These are phyloP conservation scores for Hygrophorus russula DNA, from an alignment of 768 basidiomycete species.

Conservation along the genomic window DNA sequence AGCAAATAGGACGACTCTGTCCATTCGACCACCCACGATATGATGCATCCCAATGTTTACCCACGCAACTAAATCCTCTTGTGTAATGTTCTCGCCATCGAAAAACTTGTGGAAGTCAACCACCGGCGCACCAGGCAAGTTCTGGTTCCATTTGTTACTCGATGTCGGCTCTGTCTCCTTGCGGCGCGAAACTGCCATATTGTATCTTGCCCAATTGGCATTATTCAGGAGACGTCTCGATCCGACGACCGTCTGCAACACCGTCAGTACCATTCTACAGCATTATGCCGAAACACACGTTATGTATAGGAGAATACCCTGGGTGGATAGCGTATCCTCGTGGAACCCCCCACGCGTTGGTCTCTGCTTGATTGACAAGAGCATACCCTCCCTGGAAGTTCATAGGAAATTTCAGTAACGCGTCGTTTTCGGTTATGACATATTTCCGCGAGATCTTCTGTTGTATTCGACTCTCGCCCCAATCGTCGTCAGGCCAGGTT, in stretches of 20 bases:
- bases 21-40: conserved; percentile 26
- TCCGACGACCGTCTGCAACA: conserved; percentile 38
- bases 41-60: conserved; percentile 61
- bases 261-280: not conserved
- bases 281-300: conserved; percentile 20
- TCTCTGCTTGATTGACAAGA: conserved; percentile 41
- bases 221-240: conserved; percentile 51
- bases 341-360: conserved; percentile 45
- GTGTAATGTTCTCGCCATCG: conserved; percentile 50
- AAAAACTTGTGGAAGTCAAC: conserved; percentile 56
- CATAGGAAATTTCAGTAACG: conserved; percentile 35
- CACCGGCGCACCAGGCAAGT: conserved; percentile 43
- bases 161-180: conserved; percentile 54
- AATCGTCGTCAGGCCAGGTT: conserved; percentile 53
- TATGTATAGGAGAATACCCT: conserved; percentile 41
- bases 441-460: conserved; percentile 37
- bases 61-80: conserved; percentile 59
- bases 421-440: conserved; percentile 40
- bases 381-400: conserved; percentile 51
- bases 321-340: conserved; percentile 55
- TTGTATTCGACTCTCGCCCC: conserved; percentile 44
- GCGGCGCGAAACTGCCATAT: conserved; percentile 42
- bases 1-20: not conserved
- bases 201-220: conserved; percentile 57
- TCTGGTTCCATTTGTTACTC: conserved; percentile 51